phyloP scores from a whole-genome alignment of 169 alveolate species.

The Plasmodium cynomolgi region DNA sequence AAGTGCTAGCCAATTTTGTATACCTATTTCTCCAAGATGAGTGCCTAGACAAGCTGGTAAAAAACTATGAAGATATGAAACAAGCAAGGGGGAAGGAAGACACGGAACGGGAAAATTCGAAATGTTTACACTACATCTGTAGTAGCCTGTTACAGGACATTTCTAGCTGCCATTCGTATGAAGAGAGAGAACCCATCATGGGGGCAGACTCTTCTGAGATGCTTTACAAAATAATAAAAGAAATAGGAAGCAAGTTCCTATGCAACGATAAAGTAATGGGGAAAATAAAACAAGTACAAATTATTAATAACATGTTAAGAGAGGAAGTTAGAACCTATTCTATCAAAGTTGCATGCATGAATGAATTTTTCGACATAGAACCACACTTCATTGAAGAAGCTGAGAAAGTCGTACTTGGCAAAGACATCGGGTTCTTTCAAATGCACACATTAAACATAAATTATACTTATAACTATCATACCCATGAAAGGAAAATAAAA shows the following conservation, averaged over 20 bases:
- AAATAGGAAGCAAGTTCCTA: slow-evolving; percentile 23
- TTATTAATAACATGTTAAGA: slow-evolving; percentile 27
- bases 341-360: slow-evolving; percentile 43
- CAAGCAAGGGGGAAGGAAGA: background rate
- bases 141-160: background rate
- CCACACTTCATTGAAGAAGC: slow-evolving; percentile 50
- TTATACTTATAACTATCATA: slow-evolving; percentile 42
- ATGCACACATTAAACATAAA: background rate
- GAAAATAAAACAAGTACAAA: slow-evolving; percentile 27
- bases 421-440: slow-evolving; percentile 40
- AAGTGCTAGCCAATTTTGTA: slow-evolving; percentile 11
- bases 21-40: slow-evolving; percentile 41
- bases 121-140: slow-evolving; percentile 33
- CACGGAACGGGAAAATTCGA: background rate
- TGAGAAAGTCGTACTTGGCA: slow-evolving; percentile 43
- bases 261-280: slow-evolving; percentile 31
- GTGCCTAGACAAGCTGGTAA: slow-evolving; percentile 10
- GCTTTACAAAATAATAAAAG: slow-evolving; percentile 10
- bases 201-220: background rate
- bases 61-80: slow-evolving; percentile 21
- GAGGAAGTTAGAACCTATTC: slow-evolving; percentile 58
- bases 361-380: slow-evolving; percentile 36
- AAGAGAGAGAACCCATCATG: background rate
- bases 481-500: background rate
- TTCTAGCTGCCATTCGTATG: background rate